These are phyloP conservation scores for Microcyclospora pomicola DNA, from an alignment of 2,329 filamentous ascomycete species.

Conservation along the genomic window DNA sequence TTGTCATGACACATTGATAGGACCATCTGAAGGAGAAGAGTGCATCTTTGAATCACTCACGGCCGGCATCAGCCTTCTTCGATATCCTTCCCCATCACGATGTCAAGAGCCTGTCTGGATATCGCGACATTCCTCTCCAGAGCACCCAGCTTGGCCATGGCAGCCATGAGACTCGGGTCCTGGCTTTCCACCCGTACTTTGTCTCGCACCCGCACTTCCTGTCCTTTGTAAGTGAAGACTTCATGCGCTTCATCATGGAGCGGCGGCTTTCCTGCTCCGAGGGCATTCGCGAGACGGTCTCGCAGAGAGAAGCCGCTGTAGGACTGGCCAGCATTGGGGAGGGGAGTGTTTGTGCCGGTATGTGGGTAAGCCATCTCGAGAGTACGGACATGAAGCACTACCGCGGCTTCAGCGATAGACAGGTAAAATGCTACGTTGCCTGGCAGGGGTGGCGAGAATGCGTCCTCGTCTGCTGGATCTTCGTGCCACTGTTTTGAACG, in stretches of 20 bases:
- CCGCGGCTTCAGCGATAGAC: constrained; percentile 40
- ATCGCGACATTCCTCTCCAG: constrained; percentile 59
- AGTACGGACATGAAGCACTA: constrained; percentile 51
- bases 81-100: constrained; percentile 59
- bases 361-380: constrained; percentile 39
- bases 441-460: constrained; percentile 50
- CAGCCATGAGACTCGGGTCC: constrained; percentile 71
- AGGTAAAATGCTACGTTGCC: constrained; percentile 60
- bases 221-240: constrained; percentile 54
- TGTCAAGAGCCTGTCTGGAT: constrained; percentile 56
- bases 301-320: constrained; percentile 44
- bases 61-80: constrained; percentile 10
- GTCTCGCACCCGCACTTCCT: constrained; percentile 73
- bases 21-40: too few relatives aligned
- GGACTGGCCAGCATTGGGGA: constrained; percentile 18
- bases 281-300: constrained; percentile 37
- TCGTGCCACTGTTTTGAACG: constrained; percentile 43
- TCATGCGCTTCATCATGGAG: constrained; percentile 55
- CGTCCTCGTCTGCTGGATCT: constrained; percentile 38
- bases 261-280: constrained; percentile 28
- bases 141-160: constrained; percentile 70
- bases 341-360: constrained; percentile 22
- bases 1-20: too few relatives aligned
- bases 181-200: constrained; percentile 82
- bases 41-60: neutral